Evolutionary conservation across 192 early-diverging fungal genomes (phyloP), one percentile per base, ranked within the genome.

Genomic region (Gigaspora rosea): DNA sequence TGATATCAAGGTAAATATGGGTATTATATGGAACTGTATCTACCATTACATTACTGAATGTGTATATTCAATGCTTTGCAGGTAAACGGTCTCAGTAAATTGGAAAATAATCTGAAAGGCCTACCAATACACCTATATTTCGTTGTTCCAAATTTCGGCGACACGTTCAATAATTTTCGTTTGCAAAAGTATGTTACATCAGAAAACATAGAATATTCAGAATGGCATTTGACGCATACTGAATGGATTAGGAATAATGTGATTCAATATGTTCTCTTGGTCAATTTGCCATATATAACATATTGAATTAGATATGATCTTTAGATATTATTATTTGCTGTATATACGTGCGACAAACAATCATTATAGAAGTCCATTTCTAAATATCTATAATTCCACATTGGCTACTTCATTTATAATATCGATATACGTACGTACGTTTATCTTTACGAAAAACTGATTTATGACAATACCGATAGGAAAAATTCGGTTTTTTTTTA

Each of bases 281-380:
- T 66, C 64, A 66, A 66, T 66, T 41, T 66, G 13, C 41, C 64
- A 63, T n/a, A n/a, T n/a, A n/a, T n/a, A n/a, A n/a, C n/a, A n/a
- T n/a, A n/a, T n/a, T n/a, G n/a, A n/a, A n/a, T n/a, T n/a, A n/a
- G n/a, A n/a, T n/a, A n/a, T n/a, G n/a, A n/a, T n/a, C n/a, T n/a
- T n/a, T n/a, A n/a, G n/a, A n/a, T n/a, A n/a, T n/a, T n/a, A n/a
- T n/a, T n/a, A n/a, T n/a, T n/a, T n/a, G n/a, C n/a, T n/a, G n/a
- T n/a, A n/a, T n/a, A n/a, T n/a, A n/a, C n/a, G n/a, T n/a, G n/a
- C n/a, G n/a, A n/a, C n/a, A n/a, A n/a, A n/a, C n/a, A n/a, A n/a
- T n/a, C n/a, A n/a, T n/a, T n/a, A n/a, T n/a, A n/a, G n/a, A n/a
- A n/a, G n/a, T n/a, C n/a, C n/a, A n/a, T n/a, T n/a, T n/a, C n/a